Evolutionary conservation across 2,329 filamentous ascomycete genomes (phyloP).

Genomic region (Diplodia mutila): DNA sequence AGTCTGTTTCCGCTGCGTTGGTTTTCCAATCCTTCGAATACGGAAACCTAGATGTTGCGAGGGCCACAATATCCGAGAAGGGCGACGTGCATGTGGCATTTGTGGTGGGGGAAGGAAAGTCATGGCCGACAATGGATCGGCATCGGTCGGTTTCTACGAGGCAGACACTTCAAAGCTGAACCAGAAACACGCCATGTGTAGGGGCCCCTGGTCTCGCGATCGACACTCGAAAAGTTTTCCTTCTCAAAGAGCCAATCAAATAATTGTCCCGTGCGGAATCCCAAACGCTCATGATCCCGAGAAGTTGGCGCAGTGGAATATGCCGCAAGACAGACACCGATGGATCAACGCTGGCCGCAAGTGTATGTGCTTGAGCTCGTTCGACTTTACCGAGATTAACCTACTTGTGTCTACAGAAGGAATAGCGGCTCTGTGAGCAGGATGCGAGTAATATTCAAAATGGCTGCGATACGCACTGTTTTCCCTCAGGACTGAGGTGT

Average conservation of each 20-base stretch:
- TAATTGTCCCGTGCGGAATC: neutral
- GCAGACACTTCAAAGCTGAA: neutral
- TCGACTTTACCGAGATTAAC: neutral
- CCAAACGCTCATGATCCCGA: neutral
- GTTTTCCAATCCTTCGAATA: too few relatives aligned
- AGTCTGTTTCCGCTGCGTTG: too few relatives aligned
- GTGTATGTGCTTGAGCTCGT: neutral
- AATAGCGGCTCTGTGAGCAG: neutral
- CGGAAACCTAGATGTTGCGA: too few relatives aligned
- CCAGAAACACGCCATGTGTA: neutral
- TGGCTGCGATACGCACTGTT: too few relatives aligned
- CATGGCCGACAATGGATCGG: too few relatives aligned
- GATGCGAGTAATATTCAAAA: too few relatives aligned
- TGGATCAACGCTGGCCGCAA: neutral
- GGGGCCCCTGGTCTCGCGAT: neutral
- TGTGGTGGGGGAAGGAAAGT: too few relatives aligned
- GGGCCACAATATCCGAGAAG: too few relatives aligned
- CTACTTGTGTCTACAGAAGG: too few relatives aligned
- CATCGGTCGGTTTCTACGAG: neutral
- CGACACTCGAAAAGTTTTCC: neutral
- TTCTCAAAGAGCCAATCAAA: neutral
- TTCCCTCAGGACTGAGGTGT: too few relatives aligned
- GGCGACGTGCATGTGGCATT: too few relatives aligned
- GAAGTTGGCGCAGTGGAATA: neutral
- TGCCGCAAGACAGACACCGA: neutral